Evolutionary conservation across 345 rosid genomes (phyloP).

Genomic region (Jatropha curcas): DNA sequence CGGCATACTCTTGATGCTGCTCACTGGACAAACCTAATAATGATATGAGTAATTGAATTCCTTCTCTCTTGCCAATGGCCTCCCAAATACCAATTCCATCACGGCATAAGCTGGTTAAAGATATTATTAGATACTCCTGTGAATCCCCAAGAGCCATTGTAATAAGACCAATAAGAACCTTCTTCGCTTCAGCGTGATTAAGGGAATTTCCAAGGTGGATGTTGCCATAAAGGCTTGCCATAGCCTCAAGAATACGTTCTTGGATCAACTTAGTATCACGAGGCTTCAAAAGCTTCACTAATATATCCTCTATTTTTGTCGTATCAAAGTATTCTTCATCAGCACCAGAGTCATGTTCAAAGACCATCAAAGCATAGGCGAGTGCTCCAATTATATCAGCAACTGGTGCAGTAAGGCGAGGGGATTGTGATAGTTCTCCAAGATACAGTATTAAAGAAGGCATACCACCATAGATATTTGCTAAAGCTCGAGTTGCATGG

Average conservation of each 20-base stretch:
- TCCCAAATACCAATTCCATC: constrained; percentile 65
- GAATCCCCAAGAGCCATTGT: constrained; percentile 69
- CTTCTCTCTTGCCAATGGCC: constrained; percentile 79
- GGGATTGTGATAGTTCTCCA: constrained; percentile 64
- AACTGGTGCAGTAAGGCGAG: constrained; percentile 71
- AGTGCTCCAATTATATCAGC: constrained; percentile 83
- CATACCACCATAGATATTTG: constrained; percentile 80
- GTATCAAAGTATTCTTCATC: constrained; percentile 63
- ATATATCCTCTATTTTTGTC: constrained; percentile 53
- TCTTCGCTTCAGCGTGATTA: constrained; percentile 75
- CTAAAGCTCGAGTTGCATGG: constrained; percentile 73
- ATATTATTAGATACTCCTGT: constrained; percentile 62
- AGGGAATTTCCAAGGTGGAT: constrained; percentile 50
- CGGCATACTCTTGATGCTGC: constrained; percentile 87
- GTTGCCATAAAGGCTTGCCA: constrained; percentile 88
- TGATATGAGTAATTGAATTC: constrained; percentile 76
- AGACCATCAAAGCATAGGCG: constrained; percentile 75
- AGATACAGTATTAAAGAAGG: constrained; percentile 62
- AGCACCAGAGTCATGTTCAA: constrained; percentile 44
- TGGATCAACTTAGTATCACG: constrained; percentile 63
- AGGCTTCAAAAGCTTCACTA: constrained; percentile 65
- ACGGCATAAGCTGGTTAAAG: constrained; percentile 58
- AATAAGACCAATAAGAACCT: constrained; percentile 72
- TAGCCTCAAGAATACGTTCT: constrained; percentile 85
- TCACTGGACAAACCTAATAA: constrained; percentile 81